Conservation (phyloP, 495 filamentous ascomycete genomes). For the Xylaria sp. region DNA sequence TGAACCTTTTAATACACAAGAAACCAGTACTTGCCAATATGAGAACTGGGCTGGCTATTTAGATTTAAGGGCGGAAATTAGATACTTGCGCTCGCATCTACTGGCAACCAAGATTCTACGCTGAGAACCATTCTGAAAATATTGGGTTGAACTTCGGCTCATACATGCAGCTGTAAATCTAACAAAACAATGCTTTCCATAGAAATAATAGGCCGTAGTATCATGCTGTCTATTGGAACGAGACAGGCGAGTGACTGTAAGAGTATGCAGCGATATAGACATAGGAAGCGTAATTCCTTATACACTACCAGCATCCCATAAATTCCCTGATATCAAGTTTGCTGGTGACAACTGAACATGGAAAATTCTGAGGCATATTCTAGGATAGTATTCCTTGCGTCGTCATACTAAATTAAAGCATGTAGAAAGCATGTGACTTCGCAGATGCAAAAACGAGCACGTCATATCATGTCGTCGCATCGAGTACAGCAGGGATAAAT, state of each 20-base stretch:
- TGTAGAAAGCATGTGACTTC: neutral
- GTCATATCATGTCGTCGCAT: slow-evolving; percentile 11
- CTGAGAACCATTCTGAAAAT: neutral
- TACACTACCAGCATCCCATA: neutral
- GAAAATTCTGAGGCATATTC: neutral
- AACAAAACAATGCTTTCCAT: neutral
- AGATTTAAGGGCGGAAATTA: neutral
- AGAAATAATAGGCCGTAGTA: neutral
- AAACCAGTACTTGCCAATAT: neutral
- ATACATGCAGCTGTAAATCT: neutral
- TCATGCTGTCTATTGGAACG: neutral
- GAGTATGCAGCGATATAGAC: slow-evolving; percentile 10
- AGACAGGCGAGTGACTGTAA: neutral
- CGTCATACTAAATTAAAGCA: neutral
- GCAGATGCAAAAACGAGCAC: neutral
- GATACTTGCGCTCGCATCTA: neutral
- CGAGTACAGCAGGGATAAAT: neutral
- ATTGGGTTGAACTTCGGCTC: neutral
- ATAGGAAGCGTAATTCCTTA: neutral
- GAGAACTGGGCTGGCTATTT: neutral
- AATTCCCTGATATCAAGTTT: neutral
- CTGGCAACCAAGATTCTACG: neutral
- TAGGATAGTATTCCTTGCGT: neutral
- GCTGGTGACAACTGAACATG: neutral
- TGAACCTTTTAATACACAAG: neutral